Evolutionary conservation across 2,329 filamentous ascomycete genomes (phyloP).

Genomic region (Endocalyx cinctus): DNA sequence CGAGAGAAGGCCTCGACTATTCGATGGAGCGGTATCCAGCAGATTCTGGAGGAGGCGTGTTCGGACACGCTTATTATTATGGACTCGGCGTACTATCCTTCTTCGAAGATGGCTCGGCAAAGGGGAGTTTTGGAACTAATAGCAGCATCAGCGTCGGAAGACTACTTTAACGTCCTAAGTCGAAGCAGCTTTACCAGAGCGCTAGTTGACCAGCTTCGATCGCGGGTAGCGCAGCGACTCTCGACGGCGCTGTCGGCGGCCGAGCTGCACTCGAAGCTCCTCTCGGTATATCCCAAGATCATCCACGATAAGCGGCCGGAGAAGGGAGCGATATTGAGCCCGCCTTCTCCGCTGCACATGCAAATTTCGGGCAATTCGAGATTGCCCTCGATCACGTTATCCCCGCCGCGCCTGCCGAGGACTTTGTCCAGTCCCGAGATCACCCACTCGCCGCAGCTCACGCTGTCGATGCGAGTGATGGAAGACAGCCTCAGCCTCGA

Average conservation of each 20-base stretch:
- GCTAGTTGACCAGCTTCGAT: slow-evolving; percentile 45
- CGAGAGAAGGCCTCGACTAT: slow-evolving; percentile 41
- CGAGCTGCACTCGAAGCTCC: slow-evolving; percentile 50
- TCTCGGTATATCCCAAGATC: slow-evolving; percentile 48
- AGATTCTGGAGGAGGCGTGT: slow-evolving; percentile 50
- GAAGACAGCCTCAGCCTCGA: slow-evolving; percentile 49
- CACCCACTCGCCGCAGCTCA: slow-evolving; percentile 37
- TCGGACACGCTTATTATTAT: slow-evolving; percentile 55
- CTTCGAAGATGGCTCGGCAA: slow-evolving; percentile 46
- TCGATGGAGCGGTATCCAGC: slow-evolving; percentile 53
- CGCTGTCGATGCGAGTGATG: slow-evolving; percentile 45
- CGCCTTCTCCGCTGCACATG: slow-evolving; percentile 51
- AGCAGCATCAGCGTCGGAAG: slow-evolving; percentile 50
- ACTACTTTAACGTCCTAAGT: slow-evolving; percentile 42
- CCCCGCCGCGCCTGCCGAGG: slow-evolving; percentile 39
- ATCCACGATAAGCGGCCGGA: slow-evolving; percentile 46
- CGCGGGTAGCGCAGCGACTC: slow-evolving; percentile 38
- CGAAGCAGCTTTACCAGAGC: slow-evolving; percentile 49
- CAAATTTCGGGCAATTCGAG: slow-evolving; percentile 50
- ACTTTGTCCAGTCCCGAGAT: slow-evolving; percentile 36
- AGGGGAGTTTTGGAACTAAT: slow-evolving; percentile 53
- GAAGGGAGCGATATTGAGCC: slow-evolving; percentile 41
- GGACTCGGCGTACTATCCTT: slow-evolving; percentile 55
- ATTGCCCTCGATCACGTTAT: slow-evolving; percentile 52
- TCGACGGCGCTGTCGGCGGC: slow-evolving; percentile 43